phyloP scores from a whole-genome alignment of 2,329 filamentous ascomycete species.

The Chrysoporthe cubensis region DNA sequence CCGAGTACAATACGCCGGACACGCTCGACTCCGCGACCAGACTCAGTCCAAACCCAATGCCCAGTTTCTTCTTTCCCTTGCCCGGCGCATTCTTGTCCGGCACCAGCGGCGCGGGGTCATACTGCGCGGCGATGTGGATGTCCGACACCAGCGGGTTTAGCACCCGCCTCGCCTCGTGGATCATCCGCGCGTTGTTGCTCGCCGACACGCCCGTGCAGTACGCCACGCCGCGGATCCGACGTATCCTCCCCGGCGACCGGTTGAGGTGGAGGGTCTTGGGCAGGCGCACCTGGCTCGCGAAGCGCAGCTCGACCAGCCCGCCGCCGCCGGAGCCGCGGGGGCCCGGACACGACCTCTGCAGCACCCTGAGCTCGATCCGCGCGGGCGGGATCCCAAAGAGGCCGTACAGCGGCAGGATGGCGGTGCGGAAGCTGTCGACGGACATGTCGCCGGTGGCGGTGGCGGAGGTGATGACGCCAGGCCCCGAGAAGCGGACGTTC shows the following conservation, averaged over 20 bases:
- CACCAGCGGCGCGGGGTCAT: conserved; percentile 67
- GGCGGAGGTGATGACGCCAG: conserved; percentile 88
- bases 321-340: conserved; percentile 78
- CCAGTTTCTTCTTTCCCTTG: conserved; percentile 65
- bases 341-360: conserved; percentile 79
- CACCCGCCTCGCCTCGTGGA: conserved; percentile 83
- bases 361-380: conserved; percentile 82
- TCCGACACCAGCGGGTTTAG: conserved; percentile 86
- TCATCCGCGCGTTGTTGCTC: conserved; percentile 94
- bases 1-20: conserved; percentile 79
- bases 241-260: conserved; percentile 81
- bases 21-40: conserved; percentile 91
- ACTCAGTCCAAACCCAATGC: conserved; percentile 89
- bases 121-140: conserved; percentile 85
- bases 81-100: conserved; percentile 52
- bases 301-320: conserved; percentile 90
- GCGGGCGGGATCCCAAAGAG: conserved; percentile 82
- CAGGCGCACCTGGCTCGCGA: conserved; percentile 89
- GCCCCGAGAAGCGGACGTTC: conserved; percentile 87
- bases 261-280: conserved; percentile 92
- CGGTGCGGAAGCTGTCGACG: conserved; percentile 91
- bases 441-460: conserved; percentile 86
- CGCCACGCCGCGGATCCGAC: conserved; percentile 87
- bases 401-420: conserved; percentile 85
- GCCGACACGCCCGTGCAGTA: conserved; percentile 92